Conservation (phyloP, 2,329 filamentous ascomycete species). For the Fusarium brachygibbosum region DNA sequence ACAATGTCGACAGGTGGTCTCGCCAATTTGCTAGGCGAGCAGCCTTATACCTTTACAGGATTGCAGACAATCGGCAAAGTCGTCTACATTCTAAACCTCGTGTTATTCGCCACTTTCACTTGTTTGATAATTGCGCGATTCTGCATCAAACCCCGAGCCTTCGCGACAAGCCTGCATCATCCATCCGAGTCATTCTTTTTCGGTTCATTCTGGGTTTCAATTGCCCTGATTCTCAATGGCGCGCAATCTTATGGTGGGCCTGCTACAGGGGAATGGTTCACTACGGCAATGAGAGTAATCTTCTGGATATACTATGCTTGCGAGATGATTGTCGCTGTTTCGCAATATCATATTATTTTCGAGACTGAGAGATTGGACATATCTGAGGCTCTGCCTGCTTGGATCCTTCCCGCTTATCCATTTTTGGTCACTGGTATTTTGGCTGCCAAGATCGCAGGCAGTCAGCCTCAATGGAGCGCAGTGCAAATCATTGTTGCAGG, state of each 20-base stretch:
- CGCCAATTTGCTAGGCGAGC: constrained; percentile 23
- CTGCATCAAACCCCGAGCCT: constrained; percentile 13
- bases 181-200: constrained; percentile 30
- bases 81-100: constrained; percentile 24
- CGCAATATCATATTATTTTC: constrained; percentile 23
- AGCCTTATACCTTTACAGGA: constrained; percentile 17
- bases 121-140: constrained; percentile 13
- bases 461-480: constrained; percentile 23
- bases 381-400: constrained; percentile 14
- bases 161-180: constrained; percentile 22
- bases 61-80: constrained; percentile 23
- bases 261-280: constrained; percentile 10
- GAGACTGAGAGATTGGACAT: constrained; percentile 17
- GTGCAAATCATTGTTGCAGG: constrained; percentile 24
- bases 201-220: constrained; percentile 20
- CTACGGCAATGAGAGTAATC: constrained; percentile 1
- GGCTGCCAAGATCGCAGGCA: constrained; percentile 14
- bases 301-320: constrained; percentile 36
- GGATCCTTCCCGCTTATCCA: constrained; percentile 29
- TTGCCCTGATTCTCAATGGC: constrained; percentile 19
- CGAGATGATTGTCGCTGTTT: constrained; percentile 23
- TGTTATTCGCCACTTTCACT: constrained; percentile 16
- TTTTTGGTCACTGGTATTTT: constrained; percentile 28
- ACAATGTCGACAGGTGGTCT: constrained; percentile 30
- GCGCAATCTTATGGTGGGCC: constrained; percentile 27